These are phyloP conservation scores for Zoysia matrella DNA, from an alignment of 202 grass and related monocot species.

Conservation along the genomic window DNA sequence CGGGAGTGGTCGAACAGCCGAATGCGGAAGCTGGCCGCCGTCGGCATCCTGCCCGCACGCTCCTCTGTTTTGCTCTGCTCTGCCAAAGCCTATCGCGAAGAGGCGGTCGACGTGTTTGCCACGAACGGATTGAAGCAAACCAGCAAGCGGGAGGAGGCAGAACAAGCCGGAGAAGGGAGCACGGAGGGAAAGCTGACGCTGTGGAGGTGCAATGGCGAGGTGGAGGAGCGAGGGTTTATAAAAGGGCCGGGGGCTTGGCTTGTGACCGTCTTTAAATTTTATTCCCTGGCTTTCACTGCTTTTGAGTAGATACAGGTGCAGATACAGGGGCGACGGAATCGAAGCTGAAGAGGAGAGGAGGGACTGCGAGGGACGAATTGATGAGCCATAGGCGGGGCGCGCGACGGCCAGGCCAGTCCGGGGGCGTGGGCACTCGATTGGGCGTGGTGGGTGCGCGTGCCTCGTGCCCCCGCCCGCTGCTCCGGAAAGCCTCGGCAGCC, in stretches of 20 bases:
- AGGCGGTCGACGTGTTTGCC: not conserved
- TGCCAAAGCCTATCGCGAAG: not conserved
- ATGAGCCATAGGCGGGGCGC: not conserved
- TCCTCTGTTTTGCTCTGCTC: not conserved
- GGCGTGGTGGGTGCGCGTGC: conserved; percentile 66
- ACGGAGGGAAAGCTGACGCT: no score
- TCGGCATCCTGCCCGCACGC: conserved; percentile 2
- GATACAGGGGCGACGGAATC: conserved; percentile 17
- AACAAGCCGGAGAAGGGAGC: no score
- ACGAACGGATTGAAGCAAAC: not conserved
- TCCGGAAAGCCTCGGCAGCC: conserved; percentile 47
- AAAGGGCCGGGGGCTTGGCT: not conserved
- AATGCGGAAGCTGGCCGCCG: conserved; percentile 3
- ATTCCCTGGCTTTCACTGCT: conserved; percentile 32
- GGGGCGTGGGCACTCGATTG: conserved; percentile 64
- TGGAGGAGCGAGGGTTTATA: conserved; percentile 31
- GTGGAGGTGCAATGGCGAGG: conserved; percentile 12
- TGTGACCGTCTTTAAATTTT: conserved; percentile 29
- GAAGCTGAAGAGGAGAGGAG: conserved; percentile 3
- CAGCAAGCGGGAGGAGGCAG: not conserved
- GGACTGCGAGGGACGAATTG: not conserved
- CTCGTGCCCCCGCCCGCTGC: conserved; percentile 33
- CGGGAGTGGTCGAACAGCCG: conserved; percentile 36
- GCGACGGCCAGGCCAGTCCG: not conserved
- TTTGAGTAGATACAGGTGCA: conserved; percentile 52